Percentiles rank a stretch among this genome's conserved stretches.
phyloP scores from a whole-genome alignment of 2,329 filamentous ascomycete species.

The Epicoccum nigrum region DNA sequence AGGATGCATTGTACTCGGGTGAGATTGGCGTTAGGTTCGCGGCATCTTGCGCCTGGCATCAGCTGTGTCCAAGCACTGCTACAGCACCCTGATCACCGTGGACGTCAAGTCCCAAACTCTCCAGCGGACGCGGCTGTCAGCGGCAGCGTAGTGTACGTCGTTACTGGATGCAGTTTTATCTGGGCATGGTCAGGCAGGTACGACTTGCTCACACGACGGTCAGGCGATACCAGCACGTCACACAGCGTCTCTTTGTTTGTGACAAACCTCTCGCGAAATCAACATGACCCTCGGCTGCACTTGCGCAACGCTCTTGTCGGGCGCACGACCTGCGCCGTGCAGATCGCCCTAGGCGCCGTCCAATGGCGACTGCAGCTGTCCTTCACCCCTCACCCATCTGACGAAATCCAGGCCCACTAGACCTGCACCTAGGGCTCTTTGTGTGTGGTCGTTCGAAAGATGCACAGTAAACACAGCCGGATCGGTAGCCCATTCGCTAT shows the following conservation, averaged over 20 bases:
- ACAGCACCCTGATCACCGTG: background rate
- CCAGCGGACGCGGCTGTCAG: slow-evolving; percentile 4
- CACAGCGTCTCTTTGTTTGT: slow-evolving; percentile 15
- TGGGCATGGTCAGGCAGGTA: background rate
- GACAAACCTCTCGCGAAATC: slow-evolving; percentile 5
- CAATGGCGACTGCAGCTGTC: slow-evolving; percentile 8
- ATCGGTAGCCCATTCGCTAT: slow-evolving; percentile 2
- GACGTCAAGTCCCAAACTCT: background rate
- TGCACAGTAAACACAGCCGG: slow-evolving; percentile 7
- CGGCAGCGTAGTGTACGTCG: slow-evolving; percentile 12
- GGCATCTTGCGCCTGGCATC: slow-evolving; percentile 7
- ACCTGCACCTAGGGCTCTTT: slow-evolving; percentile 5
- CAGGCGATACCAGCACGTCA: slow-evolving; percentile 15
- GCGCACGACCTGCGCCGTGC: slow-evolving; percentile 9
- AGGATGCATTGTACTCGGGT: slow-evolving; percentile 2
- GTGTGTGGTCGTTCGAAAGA: slow-evolving; percentile 3
- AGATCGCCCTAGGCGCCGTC: slow-evolving; percentile 8
- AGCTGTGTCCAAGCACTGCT: slow-evolving; percentile 6
- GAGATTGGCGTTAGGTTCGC: slow-evolving; percentile 1
- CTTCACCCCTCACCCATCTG: slow-evolving; percentile 4
- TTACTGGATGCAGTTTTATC: slow-evolving; percentile 5
- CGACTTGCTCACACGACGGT: slow-evolving; percentile 12
- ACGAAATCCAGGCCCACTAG: slow-evolving; percentile 9
- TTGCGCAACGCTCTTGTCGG: slow-evolving; percentile 10
- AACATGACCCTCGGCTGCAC: slow-evolving; percentile 7